Percentiles rank a stretch among this genome's conserved stretches.
Conservation (phyloP, 2,329 filamentous ascomycete genomes). For the Aspergillus pseudoglaucus region DNA sequence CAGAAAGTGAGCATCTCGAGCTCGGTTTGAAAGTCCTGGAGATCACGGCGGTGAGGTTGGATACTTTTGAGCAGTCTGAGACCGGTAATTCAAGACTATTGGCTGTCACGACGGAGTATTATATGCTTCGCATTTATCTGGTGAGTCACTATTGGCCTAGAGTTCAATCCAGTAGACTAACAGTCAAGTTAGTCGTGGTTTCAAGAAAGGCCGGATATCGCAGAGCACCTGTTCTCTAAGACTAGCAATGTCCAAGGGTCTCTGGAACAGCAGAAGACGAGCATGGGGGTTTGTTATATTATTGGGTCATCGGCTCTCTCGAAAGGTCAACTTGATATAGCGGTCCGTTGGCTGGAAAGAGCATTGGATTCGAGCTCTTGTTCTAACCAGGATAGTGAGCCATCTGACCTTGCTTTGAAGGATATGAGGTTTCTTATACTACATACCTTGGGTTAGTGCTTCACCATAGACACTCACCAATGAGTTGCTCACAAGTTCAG, state of each 20-base stretch:
- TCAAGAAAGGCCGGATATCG: constrained; percentile 64
- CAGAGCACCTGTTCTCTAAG: constrained; percentile 70
- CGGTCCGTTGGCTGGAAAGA: constrained; percentile 67
- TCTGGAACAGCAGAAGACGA: constrained; percentile 42
- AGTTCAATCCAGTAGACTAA: neutral
- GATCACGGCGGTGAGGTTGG: constrained; percentile 55
- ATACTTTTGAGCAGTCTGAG: constrained; percentile 11
- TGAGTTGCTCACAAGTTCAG: constrained; percentile 5
- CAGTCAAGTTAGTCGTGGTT: constrained; percentile 58
- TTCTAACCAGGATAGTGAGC: constrained; percentile 46
- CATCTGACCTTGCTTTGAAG: constrained; percentile 52
- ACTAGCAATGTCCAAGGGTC: constrained; percentile 19
- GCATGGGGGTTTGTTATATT: constrained; percentile 64
- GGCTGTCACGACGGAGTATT: constrained; percentile 50
- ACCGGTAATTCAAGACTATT: constrained; percentile 7
- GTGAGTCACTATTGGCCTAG: constrained; percentile 41
- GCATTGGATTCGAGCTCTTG: constrained; percentile 54
- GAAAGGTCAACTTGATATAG: constrained; percentile 48
- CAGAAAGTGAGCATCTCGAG: constrained; percentile 50
- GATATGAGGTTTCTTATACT: constrained; percentile 62
- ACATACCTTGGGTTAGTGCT: constrained; percentile 52
- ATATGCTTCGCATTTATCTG: constrained; percentile 58
- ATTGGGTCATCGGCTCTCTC: constrained; percentile 59
- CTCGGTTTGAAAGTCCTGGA: constrained; percentile 58
- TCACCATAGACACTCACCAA: too few relatives aligned